These are phyloP conservation scores for Oxyria digyna DNA, from an alignment of 148 eudicot genomes.

Conservation along the genomic window DNA sequence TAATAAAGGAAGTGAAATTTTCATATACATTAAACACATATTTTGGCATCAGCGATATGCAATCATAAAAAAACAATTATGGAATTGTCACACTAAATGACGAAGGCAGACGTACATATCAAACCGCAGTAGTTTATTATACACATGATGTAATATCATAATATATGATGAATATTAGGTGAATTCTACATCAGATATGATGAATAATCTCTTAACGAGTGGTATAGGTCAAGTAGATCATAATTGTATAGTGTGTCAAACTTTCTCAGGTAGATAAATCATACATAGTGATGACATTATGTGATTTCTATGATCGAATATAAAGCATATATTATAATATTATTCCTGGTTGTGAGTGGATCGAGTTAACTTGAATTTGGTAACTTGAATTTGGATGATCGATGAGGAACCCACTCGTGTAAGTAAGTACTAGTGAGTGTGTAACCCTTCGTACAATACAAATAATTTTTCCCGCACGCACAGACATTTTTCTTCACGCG, in stretches of 20 bases:
- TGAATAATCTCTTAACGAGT: neutral
- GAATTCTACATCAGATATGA: neutral
- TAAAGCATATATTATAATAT: no score
- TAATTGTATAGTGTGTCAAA: neutral
- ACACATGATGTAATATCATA: neutral
- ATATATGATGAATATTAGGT: neutral
- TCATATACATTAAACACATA: neutral
- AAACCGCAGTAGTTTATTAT: neutral
- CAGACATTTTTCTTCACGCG: neutral
- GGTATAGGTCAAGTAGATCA: neutral
- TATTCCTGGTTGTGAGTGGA: no score
- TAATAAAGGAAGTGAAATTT: neutral
- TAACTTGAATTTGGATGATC: no score
- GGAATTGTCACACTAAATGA: neutral
- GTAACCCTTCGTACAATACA: neutral
- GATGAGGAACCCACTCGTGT: no score
- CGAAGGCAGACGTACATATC: neutral
- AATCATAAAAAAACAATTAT: neutral
- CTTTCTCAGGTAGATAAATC: no score
- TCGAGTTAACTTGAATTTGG: no score
- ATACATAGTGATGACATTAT: no score
- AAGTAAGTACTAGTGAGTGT: neutral
- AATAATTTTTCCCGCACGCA: neutral
- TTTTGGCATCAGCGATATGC: neutral
- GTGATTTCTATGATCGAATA: no score